A percentile compares a stretch with the other conserved stretches of the same genome.
Evolutionary conservation across 2,329 filamentous ascomycete genomes (phyloP).

Genomic region (Tolypocladium nubicola): DNA sequence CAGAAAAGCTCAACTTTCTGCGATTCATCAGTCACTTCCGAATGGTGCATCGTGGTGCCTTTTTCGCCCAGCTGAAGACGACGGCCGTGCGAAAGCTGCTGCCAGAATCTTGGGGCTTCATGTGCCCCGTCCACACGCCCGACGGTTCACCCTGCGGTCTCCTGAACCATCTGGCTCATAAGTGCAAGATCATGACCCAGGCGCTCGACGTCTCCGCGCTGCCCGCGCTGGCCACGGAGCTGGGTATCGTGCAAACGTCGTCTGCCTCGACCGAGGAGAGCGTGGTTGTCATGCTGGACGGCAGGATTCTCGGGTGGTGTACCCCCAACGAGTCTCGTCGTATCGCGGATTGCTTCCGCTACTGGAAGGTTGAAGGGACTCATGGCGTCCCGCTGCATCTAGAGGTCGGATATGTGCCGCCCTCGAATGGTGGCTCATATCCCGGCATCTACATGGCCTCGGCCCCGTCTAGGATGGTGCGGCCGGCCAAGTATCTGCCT

Average conservation of each 20-base stretch:
- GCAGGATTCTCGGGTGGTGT: slow-evolving; percentile 82
- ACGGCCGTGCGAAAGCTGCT: slow-evolving; percentile 92
- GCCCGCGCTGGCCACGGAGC: slow-evolving; percentile 61
- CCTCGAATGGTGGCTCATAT: slow-evolving; percentile 85
- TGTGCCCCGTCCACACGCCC: slow-evolving; percentile 94
- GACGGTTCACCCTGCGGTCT: slow-evolving; percentile 93
- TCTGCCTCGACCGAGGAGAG: slow-evolving; percentile 74
- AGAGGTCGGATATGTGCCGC: slow-evolving; percentile 85
- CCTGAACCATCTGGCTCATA: slow-evolving; percentile 90
- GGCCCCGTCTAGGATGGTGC: slow-evolving; percentile 72
- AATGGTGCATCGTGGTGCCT: slow-evolving; percentile 97
- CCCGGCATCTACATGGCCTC: slow-evolving; percentile 93
- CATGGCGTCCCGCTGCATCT: slow-evolving; percentile 73
- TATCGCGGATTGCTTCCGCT: slow-evolving; percentile 77
- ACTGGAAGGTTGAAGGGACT: slow-evolving; percentile 89
- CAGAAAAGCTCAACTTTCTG: slow-evolving; percentile 97
- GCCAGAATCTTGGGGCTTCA: slow-evolving; percentile 95
- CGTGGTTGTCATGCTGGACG: slow-evolving; percentile 83
- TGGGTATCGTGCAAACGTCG: slow-evolving; percentile 68
- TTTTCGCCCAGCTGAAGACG: slow-evolving; percentile 96
- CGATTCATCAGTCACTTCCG: slow-evolving; percentile 98
- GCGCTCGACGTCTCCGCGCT: slow-evolving; percentile 64
- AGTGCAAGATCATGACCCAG: slow-evolving; percentile 78
- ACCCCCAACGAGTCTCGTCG: slow-evolving; percentile 69
- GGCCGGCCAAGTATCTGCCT: slow-evolving; percentile 85